Conservation (phyloP, 1,284 basidiomycete genomes). For the Pisolithus thermaeus region DNA sequence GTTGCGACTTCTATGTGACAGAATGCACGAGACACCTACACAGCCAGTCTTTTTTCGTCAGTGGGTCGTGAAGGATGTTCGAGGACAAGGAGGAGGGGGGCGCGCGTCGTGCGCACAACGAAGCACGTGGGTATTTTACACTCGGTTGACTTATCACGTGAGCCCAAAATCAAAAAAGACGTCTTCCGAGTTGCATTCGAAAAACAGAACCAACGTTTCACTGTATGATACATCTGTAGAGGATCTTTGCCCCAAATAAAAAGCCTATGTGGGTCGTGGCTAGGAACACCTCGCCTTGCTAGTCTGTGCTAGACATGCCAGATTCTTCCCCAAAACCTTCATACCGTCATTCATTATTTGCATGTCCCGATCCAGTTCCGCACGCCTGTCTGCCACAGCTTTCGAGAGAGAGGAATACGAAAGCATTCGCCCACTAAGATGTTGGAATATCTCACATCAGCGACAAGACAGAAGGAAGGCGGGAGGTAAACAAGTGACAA, state of each 20-base stretch:
- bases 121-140: conserved; percentile 2
- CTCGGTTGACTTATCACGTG: conserved; percentile 32
- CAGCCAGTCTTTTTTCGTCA: conserved; percentile 16
- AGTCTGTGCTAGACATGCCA: conserved; percentile 14
- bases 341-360: conserved; percentile 14
- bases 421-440: conserved; percentile 15
- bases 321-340: conserved; percentile 17
- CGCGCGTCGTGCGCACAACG: conserved; percentile 17
- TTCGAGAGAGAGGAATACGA: conserved; percentile 14
- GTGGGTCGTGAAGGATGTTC: conserved; percentile 8
- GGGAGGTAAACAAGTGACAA: conserved; percentile 2
- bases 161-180: background rate
- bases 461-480: too few species aligned
- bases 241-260: background rate
- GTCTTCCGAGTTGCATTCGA: conserved; percentile 17
- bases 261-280: background rate
- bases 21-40: conserved; percentile 8
- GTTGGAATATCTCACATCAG: conserved; percentile 1
- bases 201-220: background rate
- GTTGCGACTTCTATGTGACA: background rate
- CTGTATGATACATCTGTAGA: background rate
- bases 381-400: conserved; percentile 15
- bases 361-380: conserved; percentile 12
- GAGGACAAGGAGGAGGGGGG: conserved; percentile 4
- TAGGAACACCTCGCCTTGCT: too few species aligned